Conservation (phyloP, 1,139 yeast species). For the Kurtzmaniella quercitrusa region DNA sequence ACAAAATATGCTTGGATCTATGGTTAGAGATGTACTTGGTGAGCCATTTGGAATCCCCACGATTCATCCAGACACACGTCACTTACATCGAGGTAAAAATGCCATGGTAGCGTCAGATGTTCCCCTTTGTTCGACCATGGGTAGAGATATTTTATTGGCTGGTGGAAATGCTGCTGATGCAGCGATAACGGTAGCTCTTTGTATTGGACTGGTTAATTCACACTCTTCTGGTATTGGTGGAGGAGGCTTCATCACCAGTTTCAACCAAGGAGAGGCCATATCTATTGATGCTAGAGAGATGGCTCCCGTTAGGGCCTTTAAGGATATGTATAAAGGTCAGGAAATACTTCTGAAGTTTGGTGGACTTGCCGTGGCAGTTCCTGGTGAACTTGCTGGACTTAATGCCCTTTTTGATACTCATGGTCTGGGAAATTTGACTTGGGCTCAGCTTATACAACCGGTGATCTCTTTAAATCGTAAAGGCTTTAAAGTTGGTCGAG, state of each 20-base stretch:
- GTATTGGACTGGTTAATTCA: constrained; percentile 80
- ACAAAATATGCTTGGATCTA: background rate
- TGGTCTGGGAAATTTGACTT: constrained; percentile 66
- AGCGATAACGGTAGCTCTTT: constrained; percentile 81
- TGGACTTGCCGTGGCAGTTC: constrained; percentile 80
- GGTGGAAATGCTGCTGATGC: constrained; percentile 91
- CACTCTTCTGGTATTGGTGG: constrained; percentile 94
- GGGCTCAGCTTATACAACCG: constrained; percentile 76
- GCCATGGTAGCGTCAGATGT: constrained; percentile 82
- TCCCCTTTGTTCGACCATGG: constrained; percentile 66
- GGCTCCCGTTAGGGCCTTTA: constrained; percentile 65
- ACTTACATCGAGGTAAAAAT: constrained; percentile 25
- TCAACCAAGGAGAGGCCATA: constrained; percentile 42
- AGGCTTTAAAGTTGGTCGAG: constrained; percentile 61
- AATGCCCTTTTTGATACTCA: constrained; percentile 54
- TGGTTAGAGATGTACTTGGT: constrained; percentile 21
- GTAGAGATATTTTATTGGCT: constrained; percentile 52
- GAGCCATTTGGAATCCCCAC: constrained; percentile 33
- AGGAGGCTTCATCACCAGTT: constrained; percentile 71
- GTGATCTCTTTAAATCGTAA: constrained; percentile 61
- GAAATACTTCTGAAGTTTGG: constrained; percentile 58
- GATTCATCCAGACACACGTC: constrained; percentile 26
- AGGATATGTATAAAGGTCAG: constrained; percentile 58
- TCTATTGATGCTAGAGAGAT: constrained; percentile 83
- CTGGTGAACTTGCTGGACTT: constrained; percentile 86